Evolutionary conservation across 2,329 filamentous ascomycete genomes (phyloP).

Genomic region (Hypocreales sp.): DNA sequence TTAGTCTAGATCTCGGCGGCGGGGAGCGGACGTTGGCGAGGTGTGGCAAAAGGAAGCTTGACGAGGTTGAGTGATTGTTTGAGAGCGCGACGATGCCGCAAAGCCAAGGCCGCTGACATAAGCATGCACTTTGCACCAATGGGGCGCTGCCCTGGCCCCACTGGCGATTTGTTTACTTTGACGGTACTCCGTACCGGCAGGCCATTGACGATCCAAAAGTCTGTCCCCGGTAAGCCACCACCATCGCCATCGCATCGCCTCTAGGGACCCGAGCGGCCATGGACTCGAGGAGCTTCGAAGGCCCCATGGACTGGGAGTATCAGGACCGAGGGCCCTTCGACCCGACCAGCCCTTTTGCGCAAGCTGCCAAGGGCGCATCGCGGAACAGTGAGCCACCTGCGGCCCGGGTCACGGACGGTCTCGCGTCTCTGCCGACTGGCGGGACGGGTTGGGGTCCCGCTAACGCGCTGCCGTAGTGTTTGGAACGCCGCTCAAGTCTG

Average conservation of each 20-base stretch:
- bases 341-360: conserved; percentile 44
- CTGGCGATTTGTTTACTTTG: conserved; percentile 19
- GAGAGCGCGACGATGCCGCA: no score
- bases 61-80: no score
- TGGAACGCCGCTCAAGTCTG: conserved; percentile 20
- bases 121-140: no score
- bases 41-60: no score
- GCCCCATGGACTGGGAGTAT: conserved; percentile 54
- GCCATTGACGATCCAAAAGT: conserved; percentile 1
- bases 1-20: no score
- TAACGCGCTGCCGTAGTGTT: conserved; percentile 16
- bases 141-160: conserved; percentile 3
- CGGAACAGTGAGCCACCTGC: conserved; percentile 23
- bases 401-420: neutral
- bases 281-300: conserved; percentile 40
- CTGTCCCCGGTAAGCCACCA: no score
- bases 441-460: no score
- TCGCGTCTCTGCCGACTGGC: no score
- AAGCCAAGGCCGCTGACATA: no score
- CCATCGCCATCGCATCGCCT: no score
- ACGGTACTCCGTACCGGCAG: neutral
- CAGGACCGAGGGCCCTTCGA: conserved; percentile 41
- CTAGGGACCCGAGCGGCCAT: conserved; percentile 21
- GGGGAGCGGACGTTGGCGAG: no score
- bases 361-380: conserved; percentile 26